Percentiles rank a stretch among this genome's conserved stretches.
Conservation (phyloP, 2,329 filamentous ascomycete species). For the Colletotrichum aenigma region DNA sequence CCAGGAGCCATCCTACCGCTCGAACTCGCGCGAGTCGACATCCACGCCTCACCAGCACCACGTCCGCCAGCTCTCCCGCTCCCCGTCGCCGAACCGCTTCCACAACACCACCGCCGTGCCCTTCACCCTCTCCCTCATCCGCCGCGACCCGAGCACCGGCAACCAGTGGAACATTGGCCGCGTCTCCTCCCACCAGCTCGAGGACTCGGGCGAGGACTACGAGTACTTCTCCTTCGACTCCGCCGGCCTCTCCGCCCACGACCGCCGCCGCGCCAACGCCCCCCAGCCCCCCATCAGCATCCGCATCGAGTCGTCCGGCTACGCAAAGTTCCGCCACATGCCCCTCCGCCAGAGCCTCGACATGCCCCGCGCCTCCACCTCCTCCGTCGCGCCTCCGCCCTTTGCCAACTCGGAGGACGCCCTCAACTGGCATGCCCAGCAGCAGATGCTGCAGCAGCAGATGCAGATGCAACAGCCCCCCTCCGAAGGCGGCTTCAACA, state of each 20-base stretch:
- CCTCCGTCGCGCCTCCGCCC: not conserved
- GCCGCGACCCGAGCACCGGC: constrained; percentile 72
- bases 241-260: constrained; percentile 23
- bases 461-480: not conserved
- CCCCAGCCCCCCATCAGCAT: constrained; percentile 52
- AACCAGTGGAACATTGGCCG: constrained; percentile 79
- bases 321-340: constrained; percentile 60
- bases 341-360: constrained; percentile 43
- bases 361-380: not conserved
- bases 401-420: constrained; percentile 17
- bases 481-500: constrained; percentile 45
- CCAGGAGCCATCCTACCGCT: not conserved
- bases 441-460: not conserved
- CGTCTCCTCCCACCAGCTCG: constrained; percentile 59
- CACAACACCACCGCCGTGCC: constrained; percentile 40
- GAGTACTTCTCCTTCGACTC: constrained; percentile 25
- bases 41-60: not conserved
- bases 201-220: constrained; percentile 36
- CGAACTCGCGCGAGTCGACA: not conserved
- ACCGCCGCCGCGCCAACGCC: constrained; percentile 19
- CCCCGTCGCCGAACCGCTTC: constrained; percentile 41
- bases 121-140: constrained; percentile 68
- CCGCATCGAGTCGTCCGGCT: constrained; percentile 59
- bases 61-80: constrained; percentile 21
- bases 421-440: constrained; percentile 6